Percentiles rank a stretch among this genome's conserved stretches.
These are phyloP conservation scores for Lentinus polychrous DNA, from an alignment of 1,284 basidiomycete genomes.

Conservation along the genomic window DNA sequence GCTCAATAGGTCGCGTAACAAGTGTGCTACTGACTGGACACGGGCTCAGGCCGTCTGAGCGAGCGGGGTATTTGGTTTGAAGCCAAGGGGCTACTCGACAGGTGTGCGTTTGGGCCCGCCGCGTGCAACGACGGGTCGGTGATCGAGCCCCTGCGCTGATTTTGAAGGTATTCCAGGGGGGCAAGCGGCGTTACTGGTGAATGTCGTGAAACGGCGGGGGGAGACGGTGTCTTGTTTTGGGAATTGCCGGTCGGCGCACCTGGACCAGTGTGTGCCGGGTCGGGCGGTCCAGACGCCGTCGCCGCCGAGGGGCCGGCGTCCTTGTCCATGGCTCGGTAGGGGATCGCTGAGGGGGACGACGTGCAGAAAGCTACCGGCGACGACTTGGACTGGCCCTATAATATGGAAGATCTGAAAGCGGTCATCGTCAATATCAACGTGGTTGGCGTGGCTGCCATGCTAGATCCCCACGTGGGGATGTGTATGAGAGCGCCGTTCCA, in stretches of 20 bases:
- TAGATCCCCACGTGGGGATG: slow-evolving; percentile 23
- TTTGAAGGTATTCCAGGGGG: slow-evolving; percentile 70
- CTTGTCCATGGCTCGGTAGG: slow-evolving; percentile 13
- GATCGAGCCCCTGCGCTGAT: slow-evolving; percentile 70
- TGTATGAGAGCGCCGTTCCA: slow-evolving; percentile 7
- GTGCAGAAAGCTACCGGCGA: slow-evolving; percentile 9
- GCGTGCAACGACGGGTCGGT: slow-evolving; percentile 74
- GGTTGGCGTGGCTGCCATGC: slow-evolving; percentile 24
- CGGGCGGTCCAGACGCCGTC: slow-evolving; percentile 16
- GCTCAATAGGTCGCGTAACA: slow-evolving; percentile 1
- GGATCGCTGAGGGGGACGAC: slow-evolving; percentile 17
- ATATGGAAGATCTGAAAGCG: slow-evolving; percentile 14
- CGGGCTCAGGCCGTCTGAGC: slow-evolving; percentile 23
- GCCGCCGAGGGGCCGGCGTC: slow-evolving; percentile 14
- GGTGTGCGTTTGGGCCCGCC: slow-evolving; percentile 26
- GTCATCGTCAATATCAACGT: slow-evolving; percentile 15
- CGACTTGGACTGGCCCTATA: slow-evolving; percentile 6
- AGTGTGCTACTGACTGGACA: slow-evolving; percentile 12
- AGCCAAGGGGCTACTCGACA: slow-evolving; percentile 8
- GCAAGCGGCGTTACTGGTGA: slow-evolving; percentile 47
- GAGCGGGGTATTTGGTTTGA: slow-evolving; percentile 18
- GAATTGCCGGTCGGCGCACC: slow-evolving; percentile 16
- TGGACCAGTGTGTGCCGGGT: slow-evolving; percentile 17
- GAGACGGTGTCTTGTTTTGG: slow-evolving; percentile 27
- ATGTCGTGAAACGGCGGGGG: slow-evolving; percentile 26